Evolutionary conservation across 345 rosid species (phyloP), one percentile per base, ranked within the genome.

Genomic region (Tarenaya hassleriana): DNA sequence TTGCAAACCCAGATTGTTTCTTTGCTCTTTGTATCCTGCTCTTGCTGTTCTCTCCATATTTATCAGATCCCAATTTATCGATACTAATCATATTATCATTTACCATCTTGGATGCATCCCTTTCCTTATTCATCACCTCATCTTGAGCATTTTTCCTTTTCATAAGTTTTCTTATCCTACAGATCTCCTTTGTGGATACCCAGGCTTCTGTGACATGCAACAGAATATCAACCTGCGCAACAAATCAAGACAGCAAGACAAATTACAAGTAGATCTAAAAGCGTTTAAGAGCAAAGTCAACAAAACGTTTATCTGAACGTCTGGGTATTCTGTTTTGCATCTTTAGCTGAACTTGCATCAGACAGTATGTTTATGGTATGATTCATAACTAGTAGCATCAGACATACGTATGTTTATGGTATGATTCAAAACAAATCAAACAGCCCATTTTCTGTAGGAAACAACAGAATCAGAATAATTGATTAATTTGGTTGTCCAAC

Each of bases 141-240:
- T 52, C 69, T 40, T 74, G 76, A 62, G 47, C 74, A 29, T 62
- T 74, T 54, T 63, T 79, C 79, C 69, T 73, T 53, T 68, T 76
- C 83, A 85, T 68, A 47, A 92, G 59, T 75, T 81, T 82, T 62
- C 85, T 75, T 55, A 92, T 74, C 38, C 68, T 77, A 71, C 84
- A 81, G 46, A 92, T 83, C 62, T 92, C 89, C 63, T 83, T 77
- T 48, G 78, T 73, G 16, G 95, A 81, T 38, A 77, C 84, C 66
- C 73, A 80, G 50, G 68, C 70, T 68, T 83, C 91, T 61, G 91
- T 76, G 34, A 94, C 64, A 77, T 80, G 77, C 46, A 82, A 79
- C 87, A 92, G 74, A 61, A 88, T 74, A 70, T 88, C 88, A 63
- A 88, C 98, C 98, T 92, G 69, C 55, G 58, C 48, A 31, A 18